Evolutionary conservation across 1,139 yeast species (phyloP).

Genomic region (Taphrina betulina): DNA sequence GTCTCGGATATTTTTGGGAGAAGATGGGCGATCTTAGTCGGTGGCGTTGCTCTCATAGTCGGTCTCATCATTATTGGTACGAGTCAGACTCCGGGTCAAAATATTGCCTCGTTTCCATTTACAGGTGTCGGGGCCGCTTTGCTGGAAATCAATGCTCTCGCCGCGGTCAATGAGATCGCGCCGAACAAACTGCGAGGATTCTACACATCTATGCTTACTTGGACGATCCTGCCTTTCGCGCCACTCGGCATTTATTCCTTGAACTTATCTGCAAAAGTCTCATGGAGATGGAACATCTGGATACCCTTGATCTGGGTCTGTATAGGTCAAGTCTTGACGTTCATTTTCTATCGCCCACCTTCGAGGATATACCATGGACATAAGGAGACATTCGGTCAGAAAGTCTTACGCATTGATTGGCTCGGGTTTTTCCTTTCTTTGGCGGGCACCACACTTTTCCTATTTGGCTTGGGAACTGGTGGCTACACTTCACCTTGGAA

Average conservation of each 20-base stretch:
- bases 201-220: constrained; percentile 29
- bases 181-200: constrained; percentile 30
- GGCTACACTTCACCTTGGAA: constrained; percentile 27
- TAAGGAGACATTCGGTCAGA: constrained; percentile 2
- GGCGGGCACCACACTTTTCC: constrained; percentile 20
- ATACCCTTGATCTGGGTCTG: constrained; percentile 24
- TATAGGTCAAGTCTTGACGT: constrained; percentile 26
- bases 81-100: constrained; percentile 9
- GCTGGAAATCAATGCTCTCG: constrained; percentile 31
- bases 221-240: constrained; percentile 29
- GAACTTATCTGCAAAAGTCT: constrained; percentile 14
- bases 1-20: constrained; percentile 29
- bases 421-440: constrained; percentile 21
- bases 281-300: constrained; percentile 32
- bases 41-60: constrained; percentile 25
- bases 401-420: constrained; percentile 20
- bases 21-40: constrained; percentile 30
- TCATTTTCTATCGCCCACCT: constrained; percentile 31
- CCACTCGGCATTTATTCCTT: constrained; percentile 29
- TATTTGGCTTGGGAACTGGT: constrained; percentile 30
- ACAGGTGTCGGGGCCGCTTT: constrained; percentile 30
- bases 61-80: constrained; percentile 30
- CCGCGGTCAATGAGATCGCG: constrained; percentile 31
- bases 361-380: constrained; percentile 26
- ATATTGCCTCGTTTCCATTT: constrained; percentile 23